Conservation (phyloP, 192 early-diverging fungal genomes). For the Coemansia sp. region DNA sequence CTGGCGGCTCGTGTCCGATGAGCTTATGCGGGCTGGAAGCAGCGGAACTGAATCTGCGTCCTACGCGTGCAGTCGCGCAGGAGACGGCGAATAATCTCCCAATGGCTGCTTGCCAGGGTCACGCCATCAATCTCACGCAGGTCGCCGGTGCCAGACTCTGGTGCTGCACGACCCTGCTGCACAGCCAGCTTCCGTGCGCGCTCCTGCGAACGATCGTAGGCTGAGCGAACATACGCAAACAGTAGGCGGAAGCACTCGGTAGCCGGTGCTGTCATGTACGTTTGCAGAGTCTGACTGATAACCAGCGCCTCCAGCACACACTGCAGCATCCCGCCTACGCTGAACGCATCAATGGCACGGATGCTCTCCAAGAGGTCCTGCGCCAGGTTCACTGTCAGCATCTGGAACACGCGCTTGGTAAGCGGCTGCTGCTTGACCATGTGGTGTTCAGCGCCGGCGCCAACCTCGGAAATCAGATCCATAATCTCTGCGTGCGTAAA, state of each 20-base stretch:
- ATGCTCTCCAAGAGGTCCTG: constrained; percentile 79
- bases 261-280: constrained; percentile 70
- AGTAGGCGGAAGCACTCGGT: constrained; percentile 72
- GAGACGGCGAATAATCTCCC: constrained; percentile 53
- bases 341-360: constrained; percentile 79
- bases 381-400: constrained; percentile 69
- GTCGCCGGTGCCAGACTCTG: constrained; percentile 22
- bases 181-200: constrained; percentile 37
- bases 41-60: constrained; percentile 68
- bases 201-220: constrained; percentile 55
- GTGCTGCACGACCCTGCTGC: constrained; percentile 32
- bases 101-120: constrained; percentile 33
- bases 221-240: constrained; percentile 70
- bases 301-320: constrained; percentile 92
- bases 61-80: constrained; percentile 60
- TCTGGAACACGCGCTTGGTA: constrained; percentile 73
- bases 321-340: constrained; percentile 90
- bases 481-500: constrained; percentile 88
- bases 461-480: constrained; percentile 65
- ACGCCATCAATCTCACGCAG: constrained; percentile 35
- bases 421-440: constrained; percentile 64
- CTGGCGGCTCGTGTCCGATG: not conserved
- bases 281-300: constrained; percentile 77
- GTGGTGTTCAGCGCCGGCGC: constrained; percentile 51
- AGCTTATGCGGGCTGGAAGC: constrained; percentile 51